Evolutionary conservation across 768 basidiomycete species (phyloP).

Genomic region (Pleurotus salmoneostramineus): DNA sequence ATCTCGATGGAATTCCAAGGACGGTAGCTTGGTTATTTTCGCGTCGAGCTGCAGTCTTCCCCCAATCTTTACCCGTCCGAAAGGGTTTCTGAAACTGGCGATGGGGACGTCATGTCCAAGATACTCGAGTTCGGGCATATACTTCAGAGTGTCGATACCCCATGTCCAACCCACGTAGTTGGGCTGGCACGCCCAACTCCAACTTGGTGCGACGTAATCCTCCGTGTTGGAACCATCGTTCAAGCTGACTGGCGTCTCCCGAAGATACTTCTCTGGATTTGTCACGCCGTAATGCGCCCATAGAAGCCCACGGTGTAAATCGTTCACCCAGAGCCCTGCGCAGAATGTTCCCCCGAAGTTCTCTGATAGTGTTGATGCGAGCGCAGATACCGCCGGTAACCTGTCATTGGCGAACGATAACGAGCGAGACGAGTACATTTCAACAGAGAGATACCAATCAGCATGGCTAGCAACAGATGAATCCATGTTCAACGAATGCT

Average conservation of each 20-base stretch:
- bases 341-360: neutral
- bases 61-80: neutral
- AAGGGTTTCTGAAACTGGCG: neutral
- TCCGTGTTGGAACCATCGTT: neutral
- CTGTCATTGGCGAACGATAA: neutral
- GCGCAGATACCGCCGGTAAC: conserved; percentile 1
- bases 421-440: neutral
- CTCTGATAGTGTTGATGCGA: neutral
- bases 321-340: neutral
- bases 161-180: neutral
- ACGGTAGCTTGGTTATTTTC: neutral
- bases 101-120: neutral
- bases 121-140: neutral
- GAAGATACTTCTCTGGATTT: neutral
- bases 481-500: too few species aligned
- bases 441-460: neutral
- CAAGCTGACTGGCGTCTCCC: neutral
- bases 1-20: neutral
- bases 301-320: neutral
- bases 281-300: neutral
- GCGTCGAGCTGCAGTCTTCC: neutral
- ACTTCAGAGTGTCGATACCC: neutral
- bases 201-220: neutral
- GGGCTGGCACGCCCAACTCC: conserved; percentile 5
- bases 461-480: neutral